These are phyloP conservation scores for Pythium plurisporium DNA, from an alignment of 352 stramenopile genomes.

Conservation along the genomic window DNA sequence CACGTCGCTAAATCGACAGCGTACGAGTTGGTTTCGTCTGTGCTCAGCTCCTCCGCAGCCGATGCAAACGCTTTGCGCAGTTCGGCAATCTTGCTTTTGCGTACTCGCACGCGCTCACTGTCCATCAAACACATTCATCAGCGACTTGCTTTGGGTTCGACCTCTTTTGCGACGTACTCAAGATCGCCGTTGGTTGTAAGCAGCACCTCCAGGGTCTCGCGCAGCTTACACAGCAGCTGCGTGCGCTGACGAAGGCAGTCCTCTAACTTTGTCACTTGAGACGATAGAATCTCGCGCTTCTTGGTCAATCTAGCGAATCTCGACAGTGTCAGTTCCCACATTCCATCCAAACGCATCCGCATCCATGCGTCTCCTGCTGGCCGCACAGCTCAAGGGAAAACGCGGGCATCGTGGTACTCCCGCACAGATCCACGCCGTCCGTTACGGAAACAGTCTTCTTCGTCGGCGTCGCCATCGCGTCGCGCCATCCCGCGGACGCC, in stretches of 20 bases:
- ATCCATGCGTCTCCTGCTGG: neutral
- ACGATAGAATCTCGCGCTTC: conserved; percentile 39
- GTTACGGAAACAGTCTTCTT: neutral
- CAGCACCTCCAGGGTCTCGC: conserved; percentile 32
- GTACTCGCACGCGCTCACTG: conserved; percentile 3
- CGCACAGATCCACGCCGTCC: neutral
- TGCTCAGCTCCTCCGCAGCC: neutral
- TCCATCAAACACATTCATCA: neutral
- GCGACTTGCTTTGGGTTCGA: no score
- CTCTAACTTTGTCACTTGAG: conserved; percentile 31
- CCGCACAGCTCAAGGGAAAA: neutral
- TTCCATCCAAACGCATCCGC: neutral
- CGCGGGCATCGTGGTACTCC: neutral
- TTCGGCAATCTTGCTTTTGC: neutral
- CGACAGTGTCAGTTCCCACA: conserved; percentile 2
- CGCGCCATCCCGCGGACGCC: neutral
- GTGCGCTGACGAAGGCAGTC: conserved; percentile 29
- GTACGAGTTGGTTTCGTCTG: neutral
- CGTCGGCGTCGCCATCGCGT: neutral
- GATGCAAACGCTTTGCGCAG: neutral
- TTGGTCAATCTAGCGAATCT: conserved; percentile 30
- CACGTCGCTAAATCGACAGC: neutral
- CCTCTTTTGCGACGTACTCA: conserved; percentile 5
- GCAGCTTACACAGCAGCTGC: conserved; percentile 29
- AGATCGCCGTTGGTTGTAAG: conserved; percentile 36